Percentiles rank a stretch among this genome's conserved stretches.
phyloP scores from a whole-genome alignment of 768 basidiomycete species.

The Tylopilus vinaceipallidus region DNA sequence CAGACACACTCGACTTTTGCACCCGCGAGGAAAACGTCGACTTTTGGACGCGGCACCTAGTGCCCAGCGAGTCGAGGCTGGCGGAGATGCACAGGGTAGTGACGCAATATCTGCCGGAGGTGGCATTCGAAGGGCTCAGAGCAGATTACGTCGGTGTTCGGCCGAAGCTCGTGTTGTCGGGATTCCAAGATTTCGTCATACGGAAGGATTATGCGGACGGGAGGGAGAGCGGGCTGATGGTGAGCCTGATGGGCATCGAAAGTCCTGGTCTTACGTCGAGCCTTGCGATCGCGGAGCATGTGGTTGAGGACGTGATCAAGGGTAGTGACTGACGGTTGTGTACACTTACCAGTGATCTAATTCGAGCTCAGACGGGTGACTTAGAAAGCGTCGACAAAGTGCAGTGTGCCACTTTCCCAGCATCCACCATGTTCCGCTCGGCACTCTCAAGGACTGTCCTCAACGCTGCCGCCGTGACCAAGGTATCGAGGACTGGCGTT shows the following conservation, averaged over 20 bases:
- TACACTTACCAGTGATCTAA: too few relatives aligned
- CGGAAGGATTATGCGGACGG: slow-evolving; percentile 58
- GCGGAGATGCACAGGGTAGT: slow-evolving; percentile 70
- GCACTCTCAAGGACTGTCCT: slow-evolving; percentile 50
- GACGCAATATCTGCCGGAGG: slow-evolving; percentile 67
- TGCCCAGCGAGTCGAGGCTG: slow-evolving; percentile 59
- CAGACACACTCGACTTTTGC: slow-evolving; percentile 26
- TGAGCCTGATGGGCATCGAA: slow-evolving; percentile 88
- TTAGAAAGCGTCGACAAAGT: slow-evolving; percentile 6
- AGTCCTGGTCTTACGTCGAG: slow-evolving; percentile 88
- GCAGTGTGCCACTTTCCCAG: slow-evolving; percentile 22
- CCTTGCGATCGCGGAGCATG: slow-evolving; percentile 82
- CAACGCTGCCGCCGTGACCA: slow-evolving; percentile 43
- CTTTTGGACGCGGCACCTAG: slow-evolving; percentile 72
- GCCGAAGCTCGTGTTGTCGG: slow-evolving; percentile 82
- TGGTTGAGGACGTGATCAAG: slow-evolving; percentile 55
- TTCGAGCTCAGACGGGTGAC: slow-evolving; percentile 27
- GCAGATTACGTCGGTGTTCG: slow-evolving; percentile 86
- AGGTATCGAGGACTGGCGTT: slow-evolving; percentile 36
- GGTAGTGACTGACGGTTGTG: too few relatives aligned
- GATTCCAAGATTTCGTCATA: slow-evolving; percentile 85
- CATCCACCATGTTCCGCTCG: slow-evolving; percentile 68
- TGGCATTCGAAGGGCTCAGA: slow-evolving; percentile 57
- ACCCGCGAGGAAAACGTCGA: slow-evolving; percentile 50
- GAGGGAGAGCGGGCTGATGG: slow-evolving; percentile 45